Base-by-base conservation (phyloP, 306 rosid genomes). In the Ammopiptanthus mongolicus region DNA sequence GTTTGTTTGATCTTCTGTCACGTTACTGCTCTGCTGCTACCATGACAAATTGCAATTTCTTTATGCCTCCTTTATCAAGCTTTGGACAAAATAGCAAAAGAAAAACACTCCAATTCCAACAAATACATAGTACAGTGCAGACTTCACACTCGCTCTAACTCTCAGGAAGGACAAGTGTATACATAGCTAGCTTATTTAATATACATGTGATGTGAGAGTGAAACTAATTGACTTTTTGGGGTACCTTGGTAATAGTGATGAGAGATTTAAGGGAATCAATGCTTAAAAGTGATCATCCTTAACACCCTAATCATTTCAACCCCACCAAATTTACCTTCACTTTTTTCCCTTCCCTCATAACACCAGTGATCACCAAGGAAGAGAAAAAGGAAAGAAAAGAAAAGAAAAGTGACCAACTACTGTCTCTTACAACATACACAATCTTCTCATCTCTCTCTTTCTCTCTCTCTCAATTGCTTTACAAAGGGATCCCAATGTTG, bases 261-360 rank as follows among this genome's bases (percentile, higher is more conserved):
- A 31, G 8, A 71, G 80, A 64, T 69, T 22, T 42, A 9, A 58
- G 44, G 66, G 81, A 74, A 79, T 62, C 81, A 62, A 62, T 73
- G 39, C 47, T 77, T 23, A 22, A 74, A 84, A 77, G 70, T 55
- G 47, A 74, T 82, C 34, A 33, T 73, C 67, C 79, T 79, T 36
- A 65, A 71, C 87, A 77, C 83, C 80, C 79, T 86, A 82, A 86
- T 88, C 88, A 88, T 84, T 86, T 73, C 79, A 62, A 59, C 90
- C 92, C 81, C 88, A 82, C 86, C 79, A 31, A 64, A 63, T 68
- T 67, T 41, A 69, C 68, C 52, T 74, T 69, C 25, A 14, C 79
- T 69, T 76, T 69, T 76, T 68, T 42, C 13, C 44, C 31, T 53
- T 31, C n/a, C 66, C 14, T 56, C 8, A 9, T 22, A 50, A 4